Base-by-base conservation (phyloP, 352 stramenopile genomes). In the Pythium graminicola region DNA sequence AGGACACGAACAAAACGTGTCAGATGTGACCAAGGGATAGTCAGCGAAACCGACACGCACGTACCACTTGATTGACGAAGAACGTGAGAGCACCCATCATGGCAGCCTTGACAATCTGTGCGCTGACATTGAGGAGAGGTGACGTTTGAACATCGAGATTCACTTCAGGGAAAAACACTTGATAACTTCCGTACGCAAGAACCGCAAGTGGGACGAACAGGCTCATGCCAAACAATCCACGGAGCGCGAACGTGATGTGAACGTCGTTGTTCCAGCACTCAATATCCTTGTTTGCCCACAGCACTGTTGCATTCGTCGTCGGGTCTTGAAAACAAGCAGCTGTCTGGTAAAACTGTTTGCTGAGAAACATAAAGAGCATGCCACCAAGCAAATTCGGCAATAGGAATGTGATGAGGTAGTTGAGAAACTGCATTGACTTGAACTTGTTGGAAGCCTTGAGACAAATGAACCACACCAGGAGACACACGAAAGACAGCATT, bases 381-480 rank as follows among this genome's bases (percentile, higher is more conserved):
- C 50, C 62, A 22, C 58, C 58, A 0, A 73, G 52, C 3, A 64
- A 17, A 17, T 64, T 73, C 16, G 66, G 66, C 24, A 73, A 16
- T 10, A 73, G 26, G 35, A 73, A 71, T 20, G 66, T 73, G 35
- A 73, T 29, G 17, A 64, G 39, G 38, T 73, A 73, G 49, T 73
- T 71, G 38, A 73, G 50, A 47, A 51, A 69, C 32, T 62, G 62
- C 16, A 67, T 50, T 6, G 57, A 58, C 56, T 73, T 73, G 45
- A 71, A 71, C 43, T 73, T 70, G 59, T 73, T 73, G 11, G 62
- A 69, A 6, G 65, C 65, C 46, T 73, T 73, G 54, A 73, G 53
- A 44, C 62, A 70, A 23, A 73, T 65, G 27, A 64, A 66, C 62
- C 65, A 70, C 32, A 70, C 24, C 11, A 61, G 20, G 10, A 73